Evolutionary conservation across 2,329 filamentous ascomycete genomes (phyloP), one percentile per base, ranked within the genome.

Genomic region (Oidium heveae): DNA sequence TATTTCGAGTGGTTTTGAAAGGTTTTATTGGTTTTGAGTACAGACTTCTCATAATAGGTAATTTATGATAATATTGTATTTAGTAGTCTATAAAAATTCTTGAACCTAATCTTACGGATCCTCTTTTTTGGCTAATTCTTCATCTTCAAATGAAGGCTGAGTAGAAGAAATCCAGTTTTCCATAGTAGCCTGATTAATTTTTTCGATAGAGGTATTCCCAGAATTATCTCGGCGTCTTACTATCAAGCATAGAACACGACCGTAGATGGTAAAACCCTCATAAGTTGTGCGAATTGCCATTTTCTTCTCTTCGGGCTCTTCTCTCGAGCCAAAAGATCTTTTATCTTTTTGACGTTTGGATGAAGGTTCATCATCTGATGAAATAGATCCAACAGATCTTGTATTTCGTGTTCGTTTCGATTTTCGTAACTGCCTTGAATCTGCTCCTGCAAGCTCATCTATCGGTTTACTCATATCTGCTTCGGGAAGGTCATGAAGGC

Each of bases 251-350:
- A 98, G 72, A 50, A 94, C 86, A 61, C 86, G 83, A 12, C 91
- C 87, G 68, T 94, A 94, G 64, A 98, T 95, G 62, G 83, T 85
- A 68, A 96, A 96, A 9, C 91, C 89, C 63, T 96, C 87, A 68
- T 96, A 98, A 15, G 80, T 81, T 28, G 89, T 91, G 58, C 83
- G 81, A 71, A 95, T 77, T 20, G 76, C 77, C 61, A 94, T 70
- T 67, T 95, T 96, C 71, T 98, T 95, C 69, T 95, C 93, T 63
- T 94, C 84, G 56, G 84, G 79, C 10, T 66, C 65, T 18, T 64
- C 68, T 24, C 63, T 63, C 6, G 28, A 58, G 9, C 50, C 58
- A 52, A 55, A 61, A 36, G 57, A 59, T 36, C 63, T 65, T 49
- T 61, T 63, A 39, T 69, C 69, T 63, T 66, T 69, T 61, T 65